phyloP scores from a whole-genome alignment of 495 filamentous ascomycete species.

The Hypoxylon subgilvum region DNA sequence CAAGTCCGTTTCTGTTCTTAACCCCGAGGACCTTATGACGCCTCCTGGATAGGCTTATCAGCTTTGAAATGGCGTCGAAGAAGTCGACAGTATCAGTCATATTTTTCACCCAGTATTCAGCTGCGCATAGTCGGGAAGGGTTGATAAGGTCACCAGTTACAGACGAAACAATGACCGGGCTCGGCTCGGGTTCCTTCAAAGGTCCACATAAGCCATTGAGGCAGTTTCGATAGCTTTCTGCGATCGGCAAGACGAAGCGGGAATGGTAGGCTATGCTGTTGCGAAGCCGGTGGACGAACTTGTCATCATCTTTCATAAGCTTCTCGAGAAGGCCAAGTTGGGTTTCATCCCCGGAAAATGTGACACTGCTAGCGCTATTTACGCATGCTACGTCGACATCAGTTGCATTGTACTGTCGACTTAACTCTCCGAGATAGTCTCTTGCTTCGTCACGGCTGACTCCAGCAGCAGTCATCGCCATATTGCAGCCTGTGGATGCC shows the following conservation, averaged over 20 bases:
- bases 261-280: constrained; percentile 64
- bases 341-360: constrained; percentile 46
- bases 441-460: too few species aligned
- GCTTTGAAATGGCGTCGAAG: not conserved
- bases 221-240: constrained; percentile 31
- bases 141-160: not conserved
- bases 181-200: not conserved
- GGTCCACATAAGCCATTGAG: constrained; percentile 8
- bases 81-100: not conserved
- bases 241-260: constrained; percentile 53
- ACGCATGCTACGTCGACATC: constrained; percentile 53
- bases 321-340: constrained; percentile 42
- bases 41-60: not conserved
- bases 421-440: constrained; percentile 37
- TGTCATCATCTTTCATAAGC: constrained; percentile 29
- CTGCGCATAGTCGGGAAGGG: not conserved
- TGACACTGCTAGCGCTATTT: constrained; percentile 53
- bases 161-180: not conserved
- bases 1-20: too few species aligned
- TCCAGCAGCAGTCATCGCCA: too few species aligned
- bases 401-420: too few species aligned
- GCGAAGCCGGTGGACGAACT: constrained; percentile 54
- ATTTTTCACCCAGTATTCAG: constrained; percentile 2
- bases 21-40: not conserved
- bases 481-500: not conserved